Base-by-base conservation (phyloP, 768 basidiomycete genomes). In the Russula brevipes region DNA sequence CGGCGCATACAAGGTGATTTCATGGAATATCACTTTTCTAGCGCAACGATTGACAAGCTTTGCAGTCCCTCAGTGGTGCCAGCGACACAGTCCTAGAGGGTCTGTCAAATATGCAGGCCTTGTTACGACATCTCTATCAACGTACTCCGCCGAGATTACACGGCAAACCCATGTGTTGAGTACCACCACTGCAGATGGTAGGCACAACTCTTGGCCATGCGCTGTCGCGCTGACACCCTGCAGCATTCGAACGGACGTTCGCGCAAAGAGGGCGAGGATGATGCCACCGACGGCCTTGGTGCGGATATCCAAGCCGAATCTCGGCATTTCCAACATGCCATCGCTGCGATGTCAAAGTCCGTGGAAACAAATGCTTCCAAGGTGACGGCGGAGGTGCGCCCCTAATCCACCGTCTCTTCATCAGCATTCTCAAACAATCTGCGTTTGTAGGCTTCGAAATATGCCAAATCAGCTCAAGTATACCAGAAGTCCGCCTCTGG, bases 211-310 rank as follows among this genome's bases (percentile, higher is more conserved):
- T 24, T 50, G 52, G 17, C 30, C 12, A 1, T 36, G 41, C 39
- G 63, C 53, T 2, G 4, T 47, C 12, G 12, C 36, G 31, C n/a
- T 42, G 35, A 54, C 39, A 44, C 41, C 9, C 38, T 33, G 0
- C 65, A 86, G 88, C 83, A 38, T 80, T 89, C 65, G 84, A 89
- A 64, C 79, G 82, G 76, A 87, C 68, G 74, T 76, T 47, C 78
- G 82, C 58, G 80, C 84, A 16, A 93, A 93, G 70, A 81, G 85
- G 53, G 85, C 85, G 44, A 82, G 90, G 47, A 69, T 2, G 88
- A 89, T 56, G 78, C 80, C 10, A 85, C 82, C 19, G 76, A 78
- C 46, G 71, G 75, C 3, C 74, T 89, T 69, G 74, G 74, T 36
- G 72, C 76, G 5, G 80, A 84, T 38, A 69, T 83, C 39, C 80